phyloP scores from a whole-genome alignment of 306 rosid species.

The Biancaea sappan region DNA sequence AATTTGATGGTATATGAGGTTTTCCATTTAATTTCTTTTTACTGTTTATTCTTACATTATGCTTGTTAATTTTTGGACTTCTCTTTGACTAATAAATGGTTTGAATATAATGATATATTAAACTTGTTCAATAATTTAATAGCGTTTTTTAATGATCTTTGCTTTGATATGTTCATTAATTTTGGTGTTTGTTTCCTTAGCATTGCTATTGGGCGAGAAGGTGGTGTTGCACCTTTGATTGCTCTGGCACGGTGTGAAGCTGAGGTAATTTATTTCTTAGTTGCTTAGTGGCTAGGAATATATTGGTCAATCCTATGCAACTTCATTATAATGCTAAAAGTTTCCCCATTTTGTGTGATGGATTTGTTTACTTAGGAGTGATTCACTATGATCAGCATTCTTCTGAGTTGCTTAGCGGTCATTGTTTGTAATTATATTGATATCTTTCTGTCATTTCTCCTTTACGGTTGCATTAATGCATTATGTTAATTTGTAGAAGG shows the following conservation, averaged over 20 bases:
- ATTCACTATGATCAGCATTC: neutral
- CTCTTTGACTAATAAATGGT: neutral
- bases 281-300: constrained; percentile 8
- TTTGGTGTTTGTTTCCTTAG: constrained; percentile 51
- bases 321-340: constrained; percentile 3
- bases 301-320: constrained; percentile 18
- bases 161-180: constrained; percentile 23
- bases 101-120: neutral
- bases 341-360: neutral
- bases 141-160: neutral
- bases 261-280: constrained; percentile 61
- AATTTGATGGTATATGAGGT: neutral
- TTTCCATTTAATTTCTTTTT: constrained; percentile 20
- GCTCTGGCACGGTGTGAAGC: constrained; percentile 91
- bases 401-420: constrained; percentile 14
- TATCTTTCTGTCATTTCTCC: constrained; percentile 9
- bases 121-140: neutral
- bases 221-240: constrained; percentile 97
- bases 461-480: neutral
- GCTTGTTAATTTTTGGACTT: constrained; percentile 33
- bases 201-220: constrained; percentile 98
- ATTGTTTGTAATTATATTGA: constrained; percentile 15
- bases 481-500: constrained; percentile 13
- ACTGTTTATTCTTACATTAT: constrained; percentile 9
- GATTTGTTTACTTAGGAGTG: constrained; percentile 19